These are phyloP conservation scores for Chamaenerion angustifolium DNA, from an alignment of 345 rosid species.

Conservation along the genomic window DNA sequence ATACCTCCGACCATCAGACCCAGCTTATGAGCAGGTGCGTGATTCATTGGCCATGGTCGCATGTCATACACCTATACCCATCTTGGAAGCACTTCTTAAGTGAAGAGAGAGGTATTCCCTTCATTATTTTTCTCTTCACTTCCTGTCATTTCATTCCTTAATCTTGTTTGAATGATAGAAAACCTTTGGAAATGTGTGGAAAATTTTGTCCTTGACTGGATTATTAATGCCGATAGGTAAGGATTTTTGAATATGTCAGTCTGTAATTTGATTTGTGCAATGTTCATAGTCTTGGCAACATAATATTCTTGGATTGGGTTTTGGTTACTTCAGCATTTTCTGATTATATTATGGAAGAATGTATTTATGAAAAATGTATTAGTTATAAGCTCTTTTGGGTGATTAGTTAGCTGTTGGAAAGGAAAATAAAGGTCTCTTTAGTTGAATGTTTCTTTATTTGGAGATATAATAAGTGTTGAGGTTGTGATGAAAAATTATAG, in stretches of 20 bases:
- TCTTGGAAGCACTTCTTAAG: constrained; percentile 83
- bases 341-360: too few relatives aligned
- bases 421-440: too few relatives aligned
- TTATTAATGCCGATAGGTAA: constrained; percentile 94
- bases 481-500: too few relatives aligned
- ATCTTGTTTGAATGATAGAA: constrained; percentile 40
- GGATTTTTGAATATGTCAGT: constrained; percentile 11
- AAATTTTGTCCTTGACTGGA: constrained; percentile 96
- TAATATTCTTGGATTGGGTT: not conserved
- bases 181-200: constrained; percentile 99
- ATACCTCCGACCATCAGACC: constrained; percentile 93
- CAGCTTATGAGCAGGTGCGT: constrained; percentile 92
- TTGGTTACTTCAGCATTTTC: too few relatives aligned
- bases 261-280: constrained; percentile 1
- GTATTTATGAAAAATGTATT: too few relatives aligned
- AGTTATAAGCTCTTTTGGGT: too few relatives aligned
- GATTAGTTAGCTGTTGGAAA: too few relatives aligned
- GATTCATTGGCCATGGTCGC: constrained; percentile 99
- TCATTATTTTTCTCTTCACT: not conserved
- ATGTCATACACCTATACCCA: constrained; percentile 91
- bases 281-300: not conserved
- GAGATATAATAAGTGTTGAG: too few relatives aligned
- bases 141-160: constrained; percentile 10
- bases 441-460: too few relatives aligned
- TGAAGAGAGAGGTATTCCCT: constrained; percentile 73